Percentiles rank a stretch among this genome's conserved stretches.
Conservation (phyloP, 768 basidiomycete genomes). For the Collybia sordida region DNA sequence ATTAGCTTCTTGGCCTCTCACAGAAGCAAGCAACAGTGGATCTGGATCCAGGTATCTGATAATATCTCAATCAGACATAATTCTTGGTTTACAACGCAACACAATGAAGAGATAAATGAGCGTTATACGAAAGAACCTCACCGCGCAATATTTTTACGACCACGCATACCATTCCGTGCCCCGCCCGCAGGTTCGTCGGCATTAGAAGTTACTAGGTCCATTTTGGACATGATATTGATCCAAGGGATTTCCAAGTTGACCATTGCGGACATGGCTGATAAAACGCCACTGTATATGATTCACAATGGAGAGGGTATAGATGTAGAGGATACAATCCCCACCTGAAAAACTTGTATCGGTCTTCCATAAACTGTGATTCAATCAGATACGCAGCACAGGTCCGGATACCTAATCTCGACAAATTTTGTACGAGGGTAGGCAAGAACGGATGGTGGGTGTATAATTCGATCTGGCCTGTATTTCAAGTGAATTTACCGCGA, state of each 20-base stretch:
- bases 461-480: constrained; percentile 91
- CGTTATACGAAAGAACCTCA: constrained; percentile 26
- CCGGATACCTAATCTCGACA: constrained; percentile 76
- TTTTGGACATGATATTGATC: constrained; percentile 98
- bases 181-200: constrained; percentile 58
- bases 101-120: background rate
- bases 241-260: constrained; percentile 95
- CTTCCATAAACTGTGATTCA: constrained; percentile 99
- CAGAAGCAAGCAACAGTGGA: constrained; percentile 76
- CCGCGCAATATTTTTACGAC: constrained; percentile 82
- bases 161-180: constrained; percentile 70
- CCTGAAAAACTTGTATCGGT: constrained; percentile 98
- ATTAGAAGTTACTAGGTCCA: constrained; percentile 87
- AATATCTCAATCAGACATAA: background rate
- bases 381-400: constrained; percentile 91
- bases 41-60: constrained; percentile 92
- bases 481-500: background rate
- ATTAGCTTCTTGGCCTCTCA: constrained; percentile 56
- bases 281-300: constrained; percentile 66
- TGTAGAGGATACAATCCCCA: constrained; percentile 19
- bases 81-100: background rate
- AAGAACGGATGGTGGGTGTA: constrained; percentile 99
- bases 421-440: constrained; percentile 79
- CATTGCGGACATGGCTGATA: constrained; percentile 99
- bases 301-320: constrained; percentile 1